Conservation (phyloP, 2,329 filamentous ascomycete genomes). For the Claviceps sp. region DNA sequence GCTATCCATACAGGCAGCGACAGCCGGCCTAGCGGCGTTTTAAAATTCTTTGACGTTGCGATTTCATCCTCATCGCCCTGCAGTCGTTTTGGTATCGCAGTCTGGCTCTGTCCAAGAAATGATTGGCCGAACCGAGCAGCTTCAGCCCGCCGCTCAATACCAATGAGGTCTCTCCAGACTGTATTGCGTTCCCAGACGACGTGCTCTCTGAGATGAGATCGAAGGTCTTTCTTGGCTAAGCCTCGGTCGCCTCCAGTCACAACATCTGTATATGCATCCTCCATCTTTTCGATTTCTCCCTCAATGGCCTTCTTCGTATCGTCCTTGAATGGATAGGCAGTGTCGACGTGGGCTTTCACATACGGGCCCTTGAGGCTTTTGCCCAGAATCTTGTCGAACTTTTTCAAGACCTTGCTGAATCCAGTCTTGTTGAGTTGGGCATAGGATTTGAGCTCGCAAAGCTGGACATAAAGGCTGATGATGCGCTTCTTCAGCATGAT, state of each 20-base stretch:
- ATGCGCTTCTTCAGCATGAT: constrained; percentile 90
- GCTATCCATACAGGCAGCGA: constrained; percentile 70
- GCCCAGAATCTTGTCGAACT: constrained; percentile 94
- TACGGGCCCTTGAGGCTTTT: constrained; percentile 67
- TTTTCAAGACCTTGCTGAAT: constrained; percentile 92
- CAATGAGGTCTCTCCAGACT: constrained; percentile 98
- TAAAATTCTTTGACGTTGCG: constrained; percentile 51
- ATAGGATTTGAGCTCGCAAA: constrained; percentile 93
- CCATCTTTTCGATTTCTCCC: constrained; percentile 59
- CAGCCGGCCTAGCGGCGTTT: constrained; percentile 69
- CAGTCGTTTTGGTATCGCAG: constrained; percentile 53
- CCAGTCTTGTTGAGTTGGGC: constrained; percentile 93
- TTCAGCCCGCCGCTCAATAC: constrained; percentile 88
- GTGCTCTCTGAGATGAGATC: constrained; percentile 85
- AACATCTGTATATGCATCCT: constrained; percentile 66
- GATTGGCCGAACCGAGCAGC: constrained; percentile 83
- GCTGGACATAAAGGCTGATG: constrained; percentile 73
- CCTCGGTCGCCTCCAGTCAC: constrained; percentile 70
- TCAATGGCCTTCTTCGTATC: constrained; percentile 59
- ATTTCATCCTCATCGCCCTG: constrained; percentile 72
- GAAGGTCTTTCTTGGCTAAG: constrained; percentile 69
- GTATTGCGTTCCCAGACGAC: constrained; percentile 99
- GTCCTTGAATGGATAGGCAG: constrained; percentile 69
- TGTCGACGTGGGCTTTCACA: constrained; percentile 58
- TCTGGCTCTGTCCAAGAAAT: constrained; percentile 62